Conservation (phyloP, 208 protist species). For the Novymonas esmeraldas region DNA sequence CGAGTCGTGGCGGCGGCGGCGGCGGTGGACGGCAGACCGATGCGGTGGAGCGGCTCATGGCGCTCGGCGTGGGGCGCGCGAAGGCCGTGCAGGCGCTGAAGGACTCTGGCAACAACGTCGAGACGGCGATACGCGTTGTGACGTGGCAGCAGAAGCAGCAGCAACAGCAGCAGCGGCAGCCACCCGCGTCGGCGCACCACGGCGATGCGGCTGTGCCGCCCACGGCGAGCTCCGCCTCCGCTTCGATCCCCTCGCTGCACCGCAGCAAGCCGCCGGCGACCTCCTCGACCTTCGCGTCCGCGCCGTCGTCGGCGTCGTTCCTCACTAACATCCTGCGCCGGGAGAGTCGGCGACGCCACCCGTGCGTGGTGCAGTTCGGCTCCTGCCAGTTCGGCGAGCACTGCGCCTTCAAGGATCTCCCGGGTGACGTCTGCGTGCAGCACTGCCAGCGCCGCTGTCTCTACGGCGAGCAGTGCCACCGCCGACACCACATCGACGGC, state of each 20-base stretch:
- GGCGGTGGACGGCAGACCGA: not conserved
- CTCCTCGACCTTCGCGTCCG: not conserved
- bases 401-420: slow-evolving; percentile 63
- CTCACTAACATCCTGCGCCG: not conserved
- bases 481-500: slow-evolving; percentile 69
- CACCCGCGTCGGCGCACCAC: not conserved
- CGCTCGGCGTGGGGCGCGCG: slow-evolving; percentile 56
- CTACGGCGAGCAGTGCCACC: slow-evolving; percentile 56
- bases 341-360: slow-evolving; percentile 38
- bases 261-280: not conserved
- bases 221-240: not conserved
- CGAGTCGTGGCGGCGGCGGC: no score
- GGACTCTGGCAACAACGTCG: slow-evolving; percentile 59
- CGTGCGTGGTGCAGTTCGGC: slow-evolving; percentile 81
- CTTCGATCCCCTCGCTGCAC: slow-evolving; percentile 17
- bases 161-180: slow-evolving; percentile 11
- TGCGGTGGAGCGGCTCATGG: slow-evolving; percentile 44
- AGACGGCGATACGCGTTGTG: slow-evolving; percentile 52
- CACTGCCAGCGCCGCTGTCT: slow-evolving; percentile 71
- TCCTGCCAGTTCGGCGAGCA: slow-evolving; percentile 60
- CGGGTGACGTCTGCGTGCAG: slow-evolving; percentile 77
- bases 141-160: slow-evolving; percentile 38
- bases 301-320: not conserved
- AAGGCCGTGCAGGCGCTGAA: slow-evolving; percentile 67
- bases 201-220: not conserved